Conservation (phyloP, 768 basidiomycete genomes). For the Clitopilus passeckerianus region DNA sequence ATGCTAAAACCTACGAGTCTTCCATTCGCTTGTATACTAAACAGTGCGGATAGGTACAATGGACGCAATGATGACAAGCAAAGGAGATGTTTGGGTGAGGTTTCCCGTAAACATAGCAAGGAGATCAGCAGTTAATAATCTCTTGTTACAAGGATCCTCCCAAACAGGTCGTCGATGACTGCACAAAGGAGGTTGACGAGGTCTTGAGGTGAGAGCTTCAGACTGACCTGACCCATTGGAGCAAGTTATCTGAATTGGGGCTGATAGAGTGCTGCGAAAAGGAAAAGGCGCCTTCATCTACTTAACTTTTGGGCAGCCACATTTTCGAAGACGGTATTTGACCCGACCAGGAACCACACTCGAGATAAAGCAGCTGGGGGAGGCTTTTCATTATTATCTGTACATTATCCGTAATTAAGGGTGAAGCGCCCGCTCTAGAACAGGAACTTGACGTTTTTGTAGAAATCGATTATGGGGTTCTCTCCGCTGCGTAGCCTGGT, state of each 20-base stretch:
- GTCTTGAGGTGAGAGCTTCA: slow-evolving; percentile 49
- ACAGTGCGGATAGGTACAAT: slow-evolving; percentile 50
- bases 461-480: slow-evolving; percentile 86
- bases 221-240: not conserved
- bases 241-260: no score
- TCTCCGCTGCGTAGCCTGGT: slow-evolving; percentile 78
- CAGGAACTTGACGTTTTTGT: slow-evolving; percentile 90
- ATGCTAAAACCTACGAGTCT: not conserved
- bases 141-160: slow-evolving; percentile 59
- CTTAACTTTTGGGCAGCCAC: slow-evolving; percentile 86
- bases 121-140: not conserved
- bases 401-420: slow-evolving; percentile 18
- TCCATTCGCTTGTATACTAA: not conserved
- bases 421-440: slow-evolving; percentile 40
- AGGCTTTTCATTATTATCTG: slow-evolving; percentile 80
- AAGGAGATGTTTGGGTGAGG: slow-evolving; percentile 78
- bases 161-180: slow-evolving; percentile 62
- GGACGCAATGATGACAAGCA: slow-evolving; percentile 86
- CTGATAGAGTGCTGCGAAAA: slow-evolving; percentile 55
- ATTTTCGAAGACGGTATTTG: slow-evolving; percentile 74
- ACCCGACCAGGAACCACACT: slow-evolving; percentile 50
- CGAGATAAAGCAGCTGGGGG: slow-evolving; percentile 68
- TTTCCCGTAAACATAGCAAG: not conserved
- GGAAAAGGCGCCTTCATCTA: slow-evolving; percentile 64
- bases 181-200: slow-evolving; percentile 73